A percentile compares a stretch with the other conserved stretches of the same genome.
Evolutionary conservation across 1,284 basidiomycete genomes (phyloP).

Genomic region (Microbotryum intermedium): DNA sequence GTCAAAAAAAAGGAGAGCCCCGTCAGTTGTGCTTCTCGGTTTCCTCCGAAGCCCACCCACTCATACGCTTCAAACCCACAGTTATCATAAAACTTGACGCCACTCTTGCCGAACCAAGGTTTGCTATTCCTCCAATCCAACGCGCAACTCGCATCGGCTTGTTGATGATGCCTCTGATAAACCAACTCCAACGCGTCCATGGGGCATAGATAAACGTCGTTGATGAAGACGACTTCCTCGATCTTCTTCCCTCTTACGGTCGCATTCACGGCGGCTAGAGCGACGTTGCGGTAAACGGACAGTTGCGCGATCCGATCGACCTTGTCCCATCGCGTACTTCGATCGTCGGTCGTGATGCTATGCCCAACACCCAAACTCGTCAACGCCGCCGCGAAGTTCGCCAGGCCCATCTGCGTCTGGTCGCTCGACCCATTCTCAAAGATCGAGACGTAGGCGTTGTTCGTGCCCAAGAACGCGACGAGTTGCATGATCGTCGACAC

Average conservation of each 20-base stretch:
- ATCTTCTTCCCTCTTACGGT: slow-evolving; percentile 5
- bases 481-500: slow-evolving; percentile 27
- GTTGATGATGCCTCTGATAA: slow-evolving; percentile 40
- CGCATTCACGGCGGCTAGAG: slow-evolving; percentile 39
- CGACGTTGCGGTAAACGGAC: slow-evolving; percentile 42
- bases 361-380: slow-evolving; percentile 9
- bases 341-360: slow-evolving; percentile 18
- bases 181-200: slow-evolving; percentile 43
- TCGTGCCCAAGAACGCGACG: slow-evolving; percentile 25
- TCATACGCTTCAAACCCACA: too few species aligned
- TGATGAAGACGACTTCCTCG: slow-evolving; percentile 42
- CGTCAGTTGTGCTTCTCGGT: too few species aligned
- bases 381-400: slow-evolving; percentile 20
- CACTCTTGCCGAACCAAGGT: slow-evolving; percentile 20
- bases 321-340: slow-evolving; percentile 18
- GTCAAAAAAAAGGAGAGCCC: slow-evolving; percentile 1
- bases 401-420: slow-evolving; percentile 25
- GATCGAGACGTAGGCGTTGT: slow-evolving; percentile 31
- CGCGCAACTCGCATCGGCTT: slow-evolving; percentile 43
- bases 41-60: slow-evolving; percentile 3
- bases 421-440: slow-evolving; percentile 37
- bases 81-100: slow-evolving; percentile 43
- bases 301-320: slow-evolving; percentile 36
- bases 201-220: slow-evolving; percentile 43
- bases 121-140: slow-evolving; percentile 37